Base-by-base conservation (phyloP, 2,329 filamentous ascomycete genomes). In the Pleurostoma richardsiae region DNA sequence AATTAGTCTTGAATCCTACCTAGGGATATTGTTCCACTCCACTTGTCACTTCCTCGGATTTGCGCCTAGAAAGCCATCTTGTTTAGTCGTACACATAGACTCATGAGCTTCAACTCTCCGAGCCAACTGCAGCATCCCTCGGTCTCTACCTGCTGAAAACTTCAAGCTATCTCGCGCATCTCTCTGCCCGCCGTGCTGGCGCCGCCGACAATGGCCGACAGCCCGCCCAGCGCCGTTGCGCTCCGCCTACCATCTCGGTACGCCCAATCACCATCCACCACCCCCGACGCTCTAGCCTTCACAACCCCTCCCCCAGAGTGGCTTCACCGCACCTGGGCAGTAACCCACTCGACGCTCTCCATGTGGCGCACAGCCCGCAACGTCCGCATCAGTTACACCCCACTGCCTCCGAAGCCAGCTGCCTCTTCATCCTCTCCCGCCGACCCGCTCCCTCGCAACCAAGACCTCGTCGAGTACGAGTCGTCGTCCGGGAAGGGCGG, bases 361-460 rank as follows among this genome's bases (percentile, higher is more conserved):
- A 90, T 94, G 86, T 95, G 89, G 89, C 82, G 82, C 56, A 77
- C 79, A 41, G 84, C 86, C 45, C 84, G 83, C 62, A 94, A 94
- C 66, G 88, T 95, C 10, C 77, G 79, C 57, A 92, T 95, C 62
- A 86, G 82, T 31, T 95, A 95, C 73, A 78, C 68, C 7, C 64
- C 76, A 1, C 73, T 87, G 6, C 59, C 67, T 8, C 49, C 63
- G 29, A 51, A 63, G 53, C 11, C 51, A 49, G 68, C 71, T 39
- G 68, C 71, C 46, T 36, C 33, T n/a, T 36, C 42, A 31, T 30
- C 33, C 29, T 41, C 43, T 19, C 29, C 40, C 26, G 11, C 4
- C 28, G 8, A 39, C 39, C 41, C 45, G 42, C 62, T 65, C 27
- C 46, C 60, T 4, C 72, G 76, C 48, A 67, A 92, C 51, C 83